Evolutionary conservation across 371 early-diverging fungal genomes (phyloP).

Genomic region (Mycotypha africana): DNA sequence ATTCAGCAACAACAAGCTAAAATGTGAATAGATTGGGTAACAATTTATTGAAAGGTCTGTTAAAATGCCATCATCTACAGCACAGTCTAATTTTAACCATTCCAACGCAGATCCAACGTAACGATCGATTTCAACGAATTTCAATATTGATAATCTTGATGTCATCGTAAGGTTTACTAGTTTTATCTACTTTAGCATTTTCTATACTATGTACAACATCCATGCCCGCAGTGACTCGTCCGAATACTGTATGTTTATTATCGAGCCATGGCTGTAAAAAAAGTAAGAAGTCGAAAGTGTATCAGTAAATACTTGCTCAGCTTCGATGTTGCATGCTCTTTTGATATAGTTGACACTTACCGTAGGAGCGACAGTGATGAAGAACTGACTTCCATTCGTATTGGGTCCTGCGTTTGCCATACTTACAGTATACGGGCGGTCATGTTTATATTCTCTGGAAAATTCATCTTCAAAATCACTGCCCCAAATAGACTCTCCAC

Average conservation of each 20-base stretch:
- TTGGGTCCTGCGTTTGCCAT: constrained; percentile 98
- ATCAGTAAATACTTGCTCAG: too few species aligned
- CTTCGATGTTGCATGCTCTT: too few species aligned
- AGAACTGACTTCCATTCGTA: constrained; percentile 96
- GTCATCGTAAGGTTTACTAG: constrained; percentile 78
- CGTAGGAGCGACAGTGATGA: constrained; percentile 91
- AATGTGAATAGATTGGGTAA: too few species aligned
- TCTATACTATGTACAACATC: constrained; percentile 92
- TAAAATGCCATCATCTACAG: too few species aligned
- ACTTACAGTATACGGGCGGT: constrained; percentile 85
- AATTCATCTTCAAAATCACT: constrained; percentile 96
- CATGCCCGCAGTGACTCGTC: constrained; percentile 90
- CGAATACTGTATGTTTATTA: constrained; percentile 97
- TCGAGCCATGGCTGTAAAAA: constrained; percentile 83
- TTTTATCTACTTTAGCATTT: constrained; percentile 63
- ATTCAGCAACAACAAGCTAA: too few species aligned
- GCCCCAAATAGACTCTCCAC: constrained; percentile 94
- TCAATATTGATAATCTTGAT: constrained; percentile 68
- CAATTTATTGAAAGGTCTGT: background rate
- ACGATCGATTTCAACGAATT: constrained; percentile 61
- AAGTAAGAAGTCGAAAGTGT: background rate
- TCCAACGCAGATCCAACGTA: too few species aligned
- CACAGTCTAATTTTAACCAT: too few species aligned
- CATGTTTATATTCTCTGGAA: constrained; percentile 71
- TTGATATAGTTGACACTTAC: constrained; percentile 41